A percentile compares a stretch with the other conserved stretches of the same genome.
These are phyloP conservation scores for Drosera spatulata DNA, from an alignment of 179 eudicot species.

Conservation along the genomic window DNA sequence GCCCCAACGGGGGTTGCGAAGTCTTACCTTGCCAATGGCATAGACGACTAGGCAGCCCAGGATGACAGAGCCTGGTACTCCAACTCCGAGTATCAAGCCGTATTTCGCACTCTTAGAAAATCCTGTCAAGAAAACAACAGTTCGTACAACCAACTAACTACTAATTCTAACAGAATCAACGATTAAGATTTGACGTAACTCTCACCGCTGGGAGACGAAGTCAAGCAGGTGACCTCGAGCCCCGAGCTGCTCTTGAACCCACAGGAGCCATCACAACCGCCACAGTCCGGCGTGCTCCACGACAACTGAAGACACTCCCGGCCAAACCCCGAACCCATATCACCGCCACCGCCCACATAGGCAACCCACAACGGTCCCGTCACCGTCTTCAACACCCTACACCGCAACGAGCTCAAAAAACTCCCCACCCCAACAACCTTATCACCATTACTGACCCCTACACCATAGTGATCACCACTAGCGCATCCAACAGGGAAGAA, in stretches of 20 bases:
- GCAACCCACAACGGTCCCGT: constrained; percentile 12
- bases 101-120: constrained; percentile 48
- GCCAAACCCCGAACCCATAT: constrained; percentile 5
- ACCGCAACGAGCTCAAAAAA: not conserved
- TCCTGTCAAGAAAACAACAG: constrained; percentile 22
- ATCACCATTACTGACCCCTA: too few species aligned
- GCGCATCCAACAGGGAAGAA: too few species aligned
- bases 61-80: constrained; percentile 48
- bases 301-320: constrained; percentile 19
- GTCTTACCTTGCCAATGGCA: constrained; percentile 21
- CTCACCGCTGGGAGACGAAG: constrained; percentile 3
- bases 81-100: constrained; percentile 54
- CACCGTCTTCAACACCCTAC: constrained; percentile 14
- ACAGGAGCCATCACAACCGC: constrained; percentile 27
- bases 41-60: constrained; percentile 38
- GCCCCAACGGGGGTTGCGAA: constrained; percentile 9
- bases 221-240: constrained; percentile 22
- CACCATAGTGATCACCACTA: too few species aligned
- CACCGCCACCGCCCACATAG: constrained; percentile 6
- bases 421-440: too few species aligned
- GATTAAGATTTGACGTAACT: too few species aligned
- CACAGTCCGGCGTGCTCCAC: constrained; percentile 33
- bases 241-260: constrained; percentile 22
- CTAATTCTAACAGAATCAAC: too few species aligned
- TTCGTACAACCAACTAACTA: too few species aligned